Evolutionary conservation across 768 basidiomycete genomes (phyloP).

Genomic region (Cubamyces lactineus): DNA sequence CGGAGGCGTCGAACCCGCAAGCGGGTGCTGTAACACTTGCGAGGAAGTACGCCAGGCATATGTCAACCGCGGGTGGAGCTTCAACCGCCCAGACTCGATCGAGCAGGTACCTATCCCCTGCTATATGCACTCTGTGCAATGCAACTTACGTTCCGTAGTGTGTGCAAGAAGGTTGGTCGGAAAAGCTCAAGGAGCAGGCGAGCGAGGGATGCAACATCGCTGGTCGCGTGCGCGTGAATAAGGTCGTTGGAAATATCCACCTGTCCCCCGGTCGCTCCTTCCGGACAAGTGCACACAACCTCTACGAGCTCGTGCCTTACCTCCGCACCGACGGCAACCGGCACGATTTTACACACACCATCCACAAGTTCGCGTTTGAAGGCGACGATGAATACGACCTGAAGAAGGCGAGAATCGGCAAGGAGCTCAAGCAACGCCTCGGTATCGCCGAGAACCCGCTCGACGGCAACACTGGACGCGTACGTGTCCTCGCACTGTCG

Average conservation of each 20-base stretch:
- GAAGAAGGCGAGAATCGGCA: constrained; percentile 62
- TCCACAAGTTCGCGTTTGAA: constrained; percentile 82
- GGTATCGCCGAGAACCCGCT: constrained; percentile 79
- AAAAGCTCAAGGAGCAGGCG: constrained; percentile 89
- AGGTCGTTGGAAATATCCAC: constrained; percentile 95
- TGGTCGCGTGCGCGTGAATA: constrained; percentile 93
- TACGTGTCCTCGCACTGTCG: constrained; percentile 36
- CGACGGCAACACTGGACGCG: constrained; percentile 62
- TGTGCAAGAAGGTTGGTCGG: constrained; percentile 91
- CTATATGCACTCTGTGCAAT: neutral
- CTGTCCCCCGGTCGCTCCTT: constrained; percentile 95
- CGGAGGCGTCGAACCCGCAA: constrained; percentile 74
- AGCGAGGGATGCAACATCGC: constrained; percentile 94
- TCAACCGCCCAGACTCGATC: constrained; percentile 84
- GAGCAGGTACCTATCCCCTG: constrained; percentile 70
- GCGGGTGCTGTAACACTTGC: constrained; percentile 94
- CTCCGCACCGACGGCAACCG: constrained; percentile 83
- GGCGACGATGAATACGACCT: constrained; percentile 82
- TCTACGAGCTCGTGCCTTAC: constrained; percentile 93
- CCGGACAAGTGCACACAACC: constrained; percentile 78
- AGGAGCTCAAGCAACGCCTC: constrained; percentile 68
- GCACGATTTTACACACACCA: constrained; percentile 91
- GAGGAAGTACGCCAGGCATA: constrained; percentile 93
- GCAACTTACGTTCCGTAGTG: constrained; percentile 58
- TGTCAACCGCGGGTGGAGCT: constrained; percentile 93